Evolutionary conservation across 2,329 filamentous ascomycete genomes (phyloP), one percentile per base, ranked within the genome.

Genomic region (Pyricularia pennisetigena): DNA sequence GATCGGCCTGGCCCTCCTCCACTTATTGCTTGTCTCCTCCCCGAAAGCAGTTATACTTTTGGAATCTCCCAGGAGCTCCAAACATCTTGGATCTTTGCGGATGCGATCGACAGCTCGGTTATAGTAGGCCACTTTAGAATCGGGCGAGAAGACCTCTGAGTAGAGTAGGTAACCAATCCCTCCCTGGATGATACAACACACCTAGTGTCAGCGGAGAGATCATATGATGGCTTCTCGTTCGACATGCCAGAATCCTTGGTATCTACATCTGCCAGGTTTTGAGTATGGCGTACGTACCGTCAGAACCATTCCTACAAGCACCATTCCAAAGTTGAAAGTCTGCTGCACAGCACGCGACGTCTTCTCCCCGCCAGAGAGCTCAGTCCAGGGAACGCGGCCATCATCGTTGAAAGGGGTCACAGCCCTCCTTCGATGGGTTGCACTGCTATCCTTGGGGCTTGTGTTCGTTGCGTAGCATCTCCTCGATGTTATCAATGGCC

Each of bases 361-460:
- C 78, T 97, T 97, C 77, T 97, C 94, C 65, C 81, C 81, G 0
- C 80, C 81, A 0, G 89, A 93, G 2, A 98, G 85, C 68, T 95
- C 84, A 3, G 82, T 84, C 94, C 94, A 98, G 4, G 88, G 87
- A 1, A 97, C 88, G 71, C 85, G 84, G 8, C 94, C 94, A 74
- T 93, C 90, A 73, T 97, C 94, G 73, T 93, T 95, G 74, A 94
- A 89, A 0, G 94, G 86, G 0, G 93, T 97, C 29, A 97, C 88
- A 57, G 88, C 84, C 74, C 86, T 88, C 68, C 92, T 26, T 85
- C 71, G 83, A 86, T 29, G 88, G 76, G 14, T 79, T 75, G 14
- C 83, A 72, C 70, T 69, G 6, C 16, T 79, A 49, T 71, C 69
- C 54, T 76, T 76, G 24, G 82, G 72, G 69, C 79, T 80, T 69